Percentiles rank a stretch among this genome's conserved stretches.
Conservation (phyloP, 495 filamentous ascomycete genomes). For the Ascobolus immersus region DNA sequence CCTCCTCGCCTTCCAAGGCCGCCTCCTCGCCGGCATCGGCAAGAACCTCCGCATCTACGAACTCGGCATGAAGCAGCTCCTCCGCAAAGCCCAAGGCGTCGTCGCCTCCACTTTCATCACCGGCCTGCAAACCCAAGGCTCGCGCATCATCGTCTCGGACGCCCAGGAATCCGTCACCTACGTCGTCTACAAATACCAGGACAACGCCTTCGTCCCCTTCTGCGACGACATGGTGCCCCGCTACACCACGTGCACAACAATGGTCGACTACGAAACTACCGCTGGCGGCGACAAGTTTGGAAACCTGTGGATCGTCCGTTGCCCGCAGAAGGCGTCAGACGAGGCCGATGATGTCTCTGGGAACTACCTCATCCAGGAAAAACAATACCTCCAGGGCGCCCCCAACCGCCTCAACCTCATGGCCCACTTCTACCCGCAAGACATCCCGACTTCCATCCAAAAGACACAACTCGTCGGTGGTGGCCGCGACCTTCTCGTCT, state of each 20-base stretch:
- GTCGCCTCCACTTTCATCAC: conserved; percentile 63
- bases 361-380: conserved; percentile 65
- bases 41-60: conserved; percentile 66
- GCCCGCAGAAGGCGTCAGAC: conserved; percentile 61
- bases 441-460: conserved; percentile 71
- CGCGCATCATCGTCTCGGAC: conserved; percentile 73
- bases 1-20: conserved; percentile 73
- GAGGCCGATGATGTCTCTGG: conserved; percentile 76
- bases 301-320: conserved; percentile 78
- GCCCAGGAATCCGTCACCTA: conserved; percentile 74
- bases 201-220: conserved; percentile 77
- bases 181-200: conserved; percentile 77
- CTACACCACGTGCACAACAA: conserved; percentile 65
- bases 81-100: conserved; percentile 67
- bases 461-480: conserved; percentile 79
- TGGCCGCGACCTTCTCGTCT: conserved; percentile 72
- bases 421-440: conserved; percentile 70
- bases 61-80: conserved; percentile 65
- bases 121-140: conserved; percentile 71
- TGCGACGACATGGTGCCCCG: conserved; percentile 68
- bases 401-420: conserved; percentile 62
- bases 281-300: conserved; percentile 96
- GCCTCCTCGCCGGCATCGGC: conserved; percentile 62
- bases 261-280: conserved; percentile 93
- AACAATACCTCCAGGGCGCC: conserved; percentile 67